These are phyloP conservation scores for Rossbeevera mucosa DNA, from an alignment of 768 basidiomycete genomes.

Conservation along the genomic window DNA sequence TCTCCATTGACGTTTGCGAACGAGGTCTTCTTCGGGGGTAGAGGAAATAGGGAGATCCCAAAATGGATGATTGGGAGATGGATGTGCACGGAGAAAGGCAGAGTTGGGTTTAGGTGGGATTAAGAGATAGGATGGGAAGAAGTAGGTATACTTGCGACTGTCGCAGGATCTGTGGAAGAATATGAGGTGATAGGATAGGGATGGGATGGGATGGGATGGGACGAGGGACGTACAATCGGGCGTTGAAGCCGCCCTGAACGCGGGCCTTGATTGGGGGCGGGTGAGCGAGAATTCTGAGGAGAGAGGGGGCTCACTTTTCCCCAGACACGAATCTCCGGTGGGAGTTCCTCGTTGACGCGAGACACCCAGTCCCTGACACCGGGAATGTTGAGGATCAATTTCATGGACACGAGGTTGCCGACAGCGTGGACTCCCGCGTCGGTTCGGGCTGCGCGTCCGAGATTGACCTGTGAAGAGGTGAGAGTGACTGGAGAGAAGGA, in stretches of 20 bases:
- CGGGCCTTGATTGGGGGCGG: constrained; percentile 42
- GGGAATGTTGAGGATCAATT: constrained; percentile 78
- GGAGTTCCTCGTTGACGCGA: constrained; percentile 82
- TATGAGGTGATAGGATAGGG: constrained; percentile 5
- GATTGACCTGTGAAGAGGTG: constrained; percentile 54
- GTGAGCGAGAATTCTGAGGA: neutral
- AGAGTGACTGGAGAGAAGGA: neutral
- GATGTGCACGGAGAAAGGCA: constrained; percentile 43
- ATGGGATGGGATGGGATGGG: neutral
- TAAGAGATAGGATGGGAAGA: constrained; percentile 89
- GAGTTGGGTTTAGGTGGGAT: constrained; percentile 83
- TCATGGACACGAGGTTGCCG: constrained; percentile 88
- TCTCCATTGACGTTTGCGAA: constrained; percentile 71
- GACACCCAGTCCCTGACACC: constrained; percentile 64
- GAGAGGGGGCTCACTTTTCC: constrained; percentile 53
- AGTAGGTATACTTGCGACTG: constrained; percentile 96
- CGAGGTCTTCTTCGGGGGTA: constrained; percentile 53
- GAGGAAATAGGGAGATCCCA: constrained; percentile 47
- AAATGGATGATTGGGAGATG: constrained; percentile 48
- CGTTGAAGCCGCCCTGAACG: constrained; percentile 79
- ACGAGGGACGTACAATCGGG: constrained; percentile 50
- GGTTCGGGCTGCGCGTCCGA: constrained; percentile 88
- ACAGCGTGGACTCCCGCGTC: constrained; percentile 98
- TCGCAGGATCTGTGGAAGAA: constrained; percentile 66
- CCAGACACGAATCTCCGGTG: constrained; percentile 92